phyloP scores from a whole-genome alignment of 768 basidiomycete species.

The Saitozyma podzolica region DNA sequence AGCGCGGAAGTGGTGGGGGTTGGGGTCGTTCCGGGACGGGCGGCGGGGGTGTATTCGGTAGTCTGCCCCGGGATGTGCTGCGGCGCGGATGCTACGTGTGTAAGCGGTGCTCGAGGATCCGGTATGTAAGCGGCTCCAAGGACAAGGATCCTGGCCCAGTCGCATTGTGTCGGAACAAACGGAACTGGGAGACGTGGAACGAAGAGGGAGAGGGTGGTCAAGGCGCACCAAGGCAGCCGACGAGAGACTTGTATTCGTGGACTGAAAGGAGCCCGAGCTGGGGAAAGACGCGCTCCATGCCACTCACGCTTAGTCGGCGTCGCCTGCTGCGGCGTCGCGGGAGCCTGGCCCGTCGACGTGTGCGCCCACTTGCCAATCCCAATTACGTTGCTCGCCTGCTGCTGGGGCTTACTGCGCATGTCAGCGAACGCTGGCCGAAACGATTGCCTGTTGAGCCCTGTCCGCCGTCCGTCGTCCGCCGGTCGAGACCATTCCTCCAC shows the following conservation, averaged over 20 bases:
- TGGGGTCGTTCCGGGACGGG: conserved; percentile 29
- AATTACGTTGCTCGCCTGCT: conserved; percentile 33
- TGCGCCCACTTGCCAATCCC: conserved; percentile 49
- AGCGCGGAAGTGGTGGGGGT: conserved; percentile 14
- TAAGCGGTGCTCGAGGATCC: too few relatives aligned
- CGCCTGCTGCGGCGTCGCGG: conserved; percentile 7
- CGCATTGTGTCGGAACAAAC: too few relatives aligned
- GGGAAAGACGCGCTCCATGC: too few relatives aligned
- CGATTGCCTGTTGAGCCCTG: neutral
- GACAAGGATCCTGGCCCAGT: too few relatives aligned
- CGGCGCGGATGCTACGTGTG: conserved; percentile 22
- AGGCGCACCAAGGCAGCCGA: neutral
- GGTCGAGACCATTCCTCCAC: too few relatives aligned
- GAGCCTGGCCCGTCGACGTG: conserved; percentile 29
- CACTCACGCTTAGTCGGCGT: neutral
- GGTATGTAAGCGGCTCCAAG: too few relatives aligned
- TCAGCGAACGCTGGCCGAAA: neutral
- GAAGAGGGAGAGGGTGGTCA: neutral
- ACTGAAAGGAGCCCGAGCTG: neutral
- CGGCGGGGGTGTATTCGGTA: conserved; percentile 49
- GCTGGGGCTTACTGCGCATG: conserved; percentile 25
- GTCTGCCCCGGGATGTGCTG: conserved; percentile 24
- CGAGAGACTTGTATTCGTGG: neutral
- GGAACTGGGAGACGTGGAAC: too few relatives aligned
- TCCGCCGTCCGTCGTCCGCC: too few relatives aligned